Evolutionary conservation across 2,329 filamentous ascomycete species (phyloP), one percentile per base, ranked within the genome.

Genomic region (Fusarium xylarioides): DNA sequence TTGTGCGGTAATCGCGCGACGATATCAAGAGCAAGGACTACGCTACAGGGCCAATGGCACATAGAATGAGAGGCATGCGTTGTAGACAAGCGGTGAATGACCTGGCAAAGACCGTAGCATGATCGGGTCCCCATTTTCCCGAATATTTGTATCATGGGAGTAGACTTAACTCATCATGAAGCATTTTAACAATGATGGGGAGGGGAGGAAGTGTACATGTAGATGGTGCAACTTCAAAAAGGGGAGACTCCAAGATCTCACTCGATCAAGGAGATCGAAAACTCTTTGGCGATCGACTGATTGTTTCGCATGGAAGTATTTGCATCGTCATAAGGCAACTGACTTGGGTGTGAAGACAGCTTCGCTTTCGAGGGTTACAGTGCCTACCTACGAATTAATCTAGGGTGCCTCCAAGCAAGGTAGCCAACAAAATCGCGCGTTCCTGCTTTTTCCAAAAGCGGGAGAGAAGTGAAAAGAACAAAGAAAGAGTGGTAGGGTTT

Each of bases 381-480:
- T 69, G 30, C 44, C 61, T 38, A 40, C 40, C 52, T 32, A 28
- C 26, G n/a, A n/a, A n/a, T n/a, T 28, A 28, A 37, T 56, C 15
- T 44, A 44, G 34, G n/a, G 16, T 21, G 49, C 30, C 10, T 18
- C 16, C 19, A 40, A 8, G 23, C 34, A 40, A 40, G 23, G 26
- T 40, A 30, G 55, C 62, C 43, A 60, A 68, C 56, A 62, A 62
- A 73, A 71, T 70, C 52, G 50, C 37, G 70, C 70, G 66, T 64
- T 55, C 19, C 46, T 47, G 50, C 55, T 54, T 50, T 38, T 35
- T 63, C 43, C 26, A 30, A 55, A 68, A 40, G 35, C 35, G 40
- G 43, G 32, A 23, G 40, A 37, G n/a, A 60, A 32, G 30, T 49
- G 52, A 28, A 34, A 40, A 37, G 34, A 53, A 64, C 52, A 69